Evolutionary conservation across 176 grass and related monocot species (phyloP), one percentile per base, ranked within the genome.

Genomic region (Triticum timopheevii): DNA sequence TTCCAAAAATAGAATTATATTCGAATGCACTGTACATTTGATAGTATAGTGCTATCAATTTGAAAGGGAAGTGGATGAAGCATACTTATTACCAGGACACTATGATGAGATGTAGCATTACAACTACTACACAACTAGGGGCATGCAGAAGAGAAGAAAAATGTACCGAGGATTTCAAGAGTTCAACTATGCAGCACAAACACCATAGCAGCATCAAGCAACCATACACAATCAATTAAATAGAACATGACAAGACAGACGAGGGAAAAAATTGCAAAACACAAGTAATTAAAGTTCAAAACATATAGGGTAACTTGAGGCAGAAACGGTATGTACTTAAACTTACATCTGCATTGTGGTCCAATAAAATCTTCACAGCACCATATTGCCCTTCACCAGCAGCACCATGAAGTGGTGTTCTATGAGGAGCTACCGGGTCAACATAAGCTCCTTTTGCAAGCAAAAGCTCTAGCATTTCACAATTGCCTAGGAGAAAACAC

Each of bases 261-360:
- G 4, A 71, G 20, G 10, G 35, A 36, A 23, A 70, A 23, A 23
- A n/a, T 44, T 44, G 17, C 68, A 70, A 16, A 70, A 70, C 68
- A 70, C 68, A 70, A 70, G 68, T 38, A 70, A 70, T 39, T 70
- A 70, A 70, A 70, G 68, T 70, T 70, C 35, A 47, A 47, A 35
- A 8, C 68, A 38, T 70, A 17, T 70, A 70, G 33, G 19, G 34
- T 4, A 40, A 72, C 69, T 72, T 39, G 22, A 70, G 34, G 68
- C 3, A 42, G 35, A 72, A n/a, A 72, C 12, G 9, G 22, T 40
- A 39, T 72, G 69, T 4, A 40, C 69, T 40, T 40, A 77, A 34
- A 79, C 76, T 79, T 79, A 79, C 76, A 62, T 79, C 76, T 61
- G 42, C 42, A 44, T 44, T 44, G 42, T 44, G 42, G 42, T 44